These are phyloP conservation scores for Elsinoe necatrix DNA, from an alignment of 2,329 filamentous ascomycete genomes.

Conservation along the genomic window DNA sequence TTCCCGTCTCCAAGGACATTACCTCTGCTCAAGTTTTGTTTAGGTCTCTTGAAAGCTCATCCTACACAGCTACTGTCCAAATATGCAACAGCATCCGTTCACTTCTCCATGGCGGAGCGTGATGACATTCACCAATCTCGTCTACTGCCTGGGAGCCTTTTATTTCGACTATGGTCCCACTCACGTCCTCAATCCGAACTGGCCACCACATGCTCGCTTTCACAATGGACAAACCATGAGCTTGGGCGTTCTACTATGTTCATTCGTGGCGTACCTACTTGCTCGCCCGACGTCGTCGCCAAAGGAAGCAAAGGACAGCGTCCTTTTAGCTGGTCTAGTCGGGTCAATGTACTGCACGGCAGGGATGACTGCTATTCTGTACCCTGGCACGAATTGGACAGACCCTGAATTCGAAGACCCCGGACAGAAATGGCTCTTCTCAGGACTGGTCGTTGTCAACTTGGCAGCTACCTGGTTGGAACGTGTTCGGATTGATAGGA, in stretches of 20 bases:
- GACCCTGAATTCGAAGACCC: conserved; percentile 41
- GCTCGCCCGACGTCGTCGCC: background rate
- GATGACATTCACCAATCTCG: background rate
- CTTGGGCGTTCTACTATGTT: conserved; percentile 32
- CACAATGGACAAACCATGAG: conserved; percentile 44
- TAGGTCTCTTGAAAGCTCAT: no score
- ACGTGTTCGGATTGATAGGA: background rate
- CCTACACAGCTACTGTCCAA: background rate
- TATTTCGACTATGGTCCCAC: conserved; percentile 24
- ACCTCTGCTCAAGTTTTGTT: no score
- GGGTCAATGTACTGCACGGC: conserved; percentile 40
- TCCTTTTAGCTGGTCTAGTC: conserved; percentile 31
- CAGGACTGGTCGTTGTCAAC: conserved; percentile 19
- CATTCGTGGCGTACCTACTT: conserved; percentile 12
- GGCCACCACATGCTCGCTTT: conserved; percentile 42
- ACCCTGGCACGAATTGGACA: conserved; percentile 37
- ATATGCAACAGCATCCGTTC: background rate
- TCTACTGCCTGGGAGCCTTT: background rate
- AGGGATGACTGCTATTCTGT: conserved; percentile 37
- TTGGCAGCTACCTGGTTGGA: background rate
- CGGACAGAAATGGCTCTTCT: conserved; percentile 30
- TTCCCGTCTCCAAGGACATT: no score
- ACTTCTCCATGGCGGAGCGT: background rate
- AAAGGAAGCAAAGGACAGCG: conserved; percentile 19
- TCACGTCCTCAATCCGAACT: conserved; percentile 39